Conservation (phyloP, 2,329 filamentous ascomycete genomes). For the Xylariaceae sp. region DNA sequence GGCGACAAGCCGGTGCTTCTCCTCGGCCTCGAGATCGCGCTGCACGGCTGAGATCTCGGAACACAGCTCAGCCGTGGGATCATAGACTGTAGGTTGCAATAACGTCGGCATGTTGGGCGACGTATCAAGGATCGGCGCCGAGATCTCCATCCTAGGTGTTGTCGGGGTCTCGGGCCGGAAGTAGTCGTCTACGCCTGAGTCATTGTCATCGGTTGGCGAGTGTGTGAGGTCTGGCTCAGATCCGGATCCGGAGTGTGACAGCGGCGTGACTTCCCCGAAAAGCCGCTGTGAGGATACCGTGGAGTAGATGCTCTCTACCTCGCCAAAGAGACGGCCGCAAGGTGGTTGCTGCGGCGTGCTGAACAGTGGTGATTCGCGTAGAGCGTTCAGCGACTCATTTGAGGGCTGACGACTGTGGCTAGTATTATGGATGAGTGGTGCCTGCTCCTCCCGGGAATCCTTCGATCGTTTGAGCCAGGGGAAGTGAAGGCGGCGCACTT, state of each 20-base stretch:
- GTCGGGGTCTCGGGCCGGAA: constrained; percentile 40
- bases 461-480: constrained; percentile 37
- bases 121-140: constrained; percentile 56
- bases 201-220: constrained; percentile 39
- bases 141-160: constrained; percentile 46
- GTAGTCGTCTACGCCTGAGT: constrained; percentile 39
- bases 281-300: constrained; percentile 35
- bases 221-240: constrained; percentile 41
- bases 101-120: constrained; percentile 55
- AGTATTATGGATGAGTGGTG: constrained; percentile 28
- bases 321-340: constrained; percentile 38
- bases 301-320: constrained; percentile 39
- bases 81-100: constrained; percentile 63
- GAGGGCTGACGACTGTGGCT: constrained; percentile 34
- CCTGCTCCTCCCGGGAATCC: constrained; percentile 28
- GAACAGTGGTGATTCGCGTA: constrained; percentile 29
- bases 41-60: constrained; percentile 62
- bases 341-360: constrained; percentile 34
- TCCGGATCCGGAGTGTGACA: constrained; percentile 31
- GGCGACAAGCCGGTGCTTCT: constrained; percentile 60
- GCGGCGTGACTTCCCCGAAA: constrained; percentile 40
- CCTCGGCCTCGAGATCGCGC: constrained; percentile 63
- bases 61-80: constrained; percentile 50
- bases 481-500: constrained; percentile 31
- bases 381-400: constrained; percentile 29